Percentiles rank a stretch among this genome's conserved stretches.
phyloP scores from a whole-genome alignment of 441 rosid genomes.

The Capsella rubella region DNA sequence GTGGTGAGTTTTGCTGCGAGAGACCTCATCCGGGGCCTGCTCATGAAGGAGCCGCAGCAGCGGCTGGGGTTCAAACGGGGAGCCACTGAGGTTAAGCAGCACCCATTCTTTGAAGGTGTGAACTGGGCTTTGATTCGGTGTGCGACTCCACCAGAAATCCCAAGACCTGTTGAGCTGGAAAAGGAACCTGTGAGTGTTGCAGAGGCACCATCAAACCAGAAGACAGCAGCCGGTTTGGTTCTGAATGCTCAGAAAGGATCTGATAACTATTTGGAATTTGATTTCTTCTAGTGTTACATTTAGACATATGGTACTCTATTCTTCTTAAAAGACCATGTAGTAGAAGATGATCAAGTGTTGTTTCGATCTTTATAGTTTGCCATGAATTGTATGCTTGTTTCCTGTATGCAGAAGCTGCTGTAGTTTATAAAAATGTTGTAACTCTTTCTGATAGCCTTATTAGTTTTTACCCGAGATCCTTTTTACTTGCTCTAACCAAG shows the following conservation, averaged over 20 bases:
- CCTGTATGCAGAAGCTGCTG: conserved; percentile 27
- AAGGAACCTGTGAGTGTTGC: conserved; percentile 53
- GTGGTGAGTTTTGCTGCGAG: conserved; percentile 87
- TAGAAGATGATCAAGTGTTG: conserved; percentile 45
- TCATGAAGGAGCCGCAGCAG: conserved; percentile 90
- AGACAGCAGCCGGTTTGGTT: conserved; percentile 48
- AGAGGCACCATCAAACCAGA: conserved; percentile 60
- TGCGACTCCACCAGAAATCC: conserved; percentile 92
- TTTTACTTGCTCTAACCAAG: conserved; percentile 30
- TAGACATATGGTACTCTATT: conserved; percentile 33
- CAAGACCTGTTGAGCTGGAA: conserved; percentile 78
- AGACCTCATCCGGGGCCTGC: conserved; percentile 84
- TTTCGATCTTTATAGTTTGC: conserved; percentile 51
- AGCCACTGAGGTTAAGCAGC: conserved; percentile 96
- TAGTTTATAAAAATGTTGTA: conserved; percentile 35
- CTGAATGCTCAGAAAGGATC: conserved; percentile 64
- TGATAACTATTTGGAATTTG: conserved; percentile 92
- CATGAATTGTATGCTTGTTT: conserved; percentile 53
- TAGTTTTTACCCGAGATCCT: conserved; percentile 23
- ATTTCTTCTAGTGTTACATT: conserved; percentile 77
- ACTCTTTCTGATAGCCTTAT: conserved; percentile 23
- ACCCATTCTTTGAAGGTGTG: conserved; percentile 93
- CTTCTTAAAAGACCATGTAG: conserved; percentile 35
- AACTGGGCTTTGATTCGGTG: conserved; percentile 98
- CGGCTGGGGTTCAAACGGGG: conserved; percentile 86